These are phyloP conservation scores for Talaromyces sp. DNA, from an alignment of 2,329 filamentous ascomycete genomes.

Conservation along the genomic window DNA sequence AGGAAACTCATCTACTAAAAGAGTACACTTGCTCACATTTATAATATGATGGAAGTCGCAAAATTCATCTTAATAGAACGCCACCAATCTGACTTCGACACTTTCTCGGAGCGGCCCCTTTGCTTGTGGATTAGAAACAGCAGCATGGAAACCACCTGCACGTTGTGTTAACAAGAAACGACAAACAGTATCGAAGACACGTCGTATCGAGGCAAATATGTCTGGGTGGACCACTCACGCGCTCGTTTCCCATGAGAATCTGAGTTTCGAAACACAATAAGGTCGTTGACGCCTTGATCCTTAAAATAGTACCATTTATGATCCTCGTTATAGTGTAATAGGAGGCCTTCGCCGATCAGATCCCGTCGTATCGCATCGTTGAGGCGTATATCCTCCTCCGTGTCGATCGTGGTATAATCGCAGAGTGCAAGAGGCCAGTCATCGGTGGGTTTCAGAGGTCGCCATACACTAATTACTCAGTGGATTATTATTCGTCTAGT, in stretches of 20 bases:
- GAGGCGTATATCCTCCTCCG: neutral
- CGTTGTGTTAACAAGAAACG: neutral
- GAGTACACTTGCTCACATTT: neutral
- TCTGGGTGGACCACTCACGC: neutral
- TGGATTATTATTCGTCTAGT: neutral
- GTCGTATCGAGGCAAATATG: neutral
- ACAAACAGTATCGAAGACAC: neutral
- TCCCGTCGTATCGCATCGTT: constrained; percentile 2
- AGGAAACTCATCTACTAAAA: neutral
- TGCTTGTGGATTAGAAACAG: constrained; percentile 3
- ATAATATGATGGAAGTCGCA: neutral
- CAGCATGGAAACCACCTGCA: constrained; percentile 7
- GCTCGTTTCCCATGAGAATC: neutral
- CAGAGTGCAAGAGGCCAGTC: constrained; percentile 11
- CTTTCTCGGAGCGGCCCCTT: constrained; percentile 2
- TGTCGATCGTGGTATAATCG: constrained; percentile 4
- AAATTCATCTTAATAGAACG: neutral
- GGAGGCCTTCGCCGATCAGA: neutral
- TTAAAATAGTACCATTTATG: constrained; percentile 7
- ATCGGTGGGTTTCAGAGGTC: neutral
- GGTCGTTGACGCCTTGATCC: neutral
- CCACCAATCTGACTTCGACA: constrained; percentile 7
- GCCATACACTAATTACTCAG: constrained; percentile 8
- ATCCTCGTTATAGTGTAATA: neutral
- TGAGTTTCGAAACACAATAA: constrained; percentile 9